These are phyloP conservation scores for Rhizophagus prolifer DNA, from an alignment of 192 early-diverging fungal genomes.

Conservation along the genomic window DNA sequence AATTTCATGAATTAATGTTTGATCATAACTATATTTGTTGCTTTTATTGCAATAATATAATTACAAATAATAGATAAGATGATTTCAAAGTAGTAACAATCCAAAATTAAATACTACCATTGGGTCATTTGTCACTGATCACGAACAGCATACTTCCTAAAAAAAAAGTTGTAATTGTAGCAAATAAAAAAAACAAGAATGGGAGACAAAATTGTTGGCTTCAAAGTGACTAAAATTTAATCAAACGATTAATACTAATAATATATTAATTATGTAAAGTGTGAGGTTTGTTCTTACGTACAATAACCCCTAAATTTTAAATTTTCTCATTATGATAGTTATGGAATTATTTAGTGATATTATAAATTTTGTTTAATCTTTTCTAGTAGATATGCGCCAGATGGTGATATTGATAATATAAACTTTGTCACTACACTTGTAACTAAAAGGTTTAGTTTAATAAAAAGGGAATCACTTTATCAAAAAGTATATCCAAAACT, in stretches of 20 bases:
- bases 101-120: no score
- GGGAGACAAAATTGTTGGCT: background rate
- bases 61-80: no score
- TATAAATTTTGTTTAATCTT: no score
- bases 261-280: background rate
- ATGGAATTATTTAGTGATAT: background rate
- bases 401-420: constrained; percentile 68
- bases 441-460: constrained; percentile 56
- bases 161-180: no score
- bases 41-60: no score
- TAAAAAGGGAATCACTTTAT: constrained; percentile 45
- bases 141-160: no score
- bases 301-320: background rate
- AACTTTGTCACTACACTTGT: constrained; percentile 66
- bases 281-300: background rate
- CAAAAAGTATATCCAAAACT: background rate
- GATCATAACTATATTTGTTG: no score
- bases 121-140: no score
- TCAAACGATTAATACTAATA: background rate
- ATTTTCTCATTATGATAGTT: background rate
- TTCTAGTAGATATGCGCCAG: constrained; percentile 9
- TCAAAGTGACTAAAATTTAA: background rate
- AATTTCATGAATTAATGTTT: no score
- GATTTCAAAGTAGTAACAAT: no score
- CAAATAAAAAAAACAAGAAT: constrained; percentile 5